Evolutionary conservation across 2,329 filamentous ascomycete genomes (phyloP).

Genomic region (Fusarium denticulatum): DNA sequence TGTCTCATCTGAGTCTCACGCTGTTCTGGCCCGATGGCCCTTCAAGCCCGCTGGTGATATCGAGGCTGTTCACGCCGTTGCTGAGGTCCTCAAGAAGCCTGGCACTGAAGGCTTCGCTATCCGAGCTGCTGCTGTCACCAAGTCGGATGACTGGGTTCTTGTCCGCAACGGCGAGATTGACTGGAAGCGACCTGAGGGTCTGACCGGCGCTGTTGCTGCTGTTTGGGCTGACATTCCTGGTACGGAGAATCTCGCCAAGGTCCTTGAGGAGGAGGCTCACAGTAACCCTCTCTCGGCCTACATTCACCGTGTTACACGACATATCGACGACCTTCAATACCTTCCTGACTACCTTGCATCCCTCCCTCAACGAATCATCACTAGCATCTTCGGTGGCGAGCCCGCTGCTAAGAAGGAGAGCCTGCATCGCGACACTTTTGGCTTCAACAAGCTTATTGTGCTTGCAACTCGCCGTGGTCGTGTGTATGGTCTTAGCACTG

Average conservation of each 20-base stretch:
- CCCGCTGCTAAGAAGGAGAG: constrained; percentile 55
- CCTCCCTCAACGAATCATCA: constrained; percentile 75
- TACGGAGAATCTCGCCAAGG: constrained; percentile 78
- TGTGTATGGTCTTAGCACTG: constrained; percentile 82
- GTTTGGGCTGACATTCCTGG: constrained; percentile 82
- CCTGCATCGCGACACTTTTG: constrained; percentile 78
- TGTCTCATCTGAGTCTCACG: constrained; percentile 79
- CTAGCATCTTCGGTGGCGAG: constrained; percentile 69
- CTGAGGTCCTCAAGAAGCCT: constrained; percentile 82
- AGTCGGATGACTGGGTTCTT: constrained; percentile 79
- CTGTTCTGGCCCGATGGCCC: constrained; percentile 79
- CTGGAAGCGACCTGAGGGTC: constrained; percentile 84
- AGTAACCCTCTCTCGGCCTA: constrained; percentile 85
- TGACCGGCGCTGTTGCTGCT: constrained; percentile 82
- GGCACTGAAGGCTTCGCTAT: constrained; percentile 76
- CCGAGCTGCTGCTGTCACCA: constrained; percentile 76
- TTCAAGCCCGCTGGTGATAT: constrained; percentile 58
- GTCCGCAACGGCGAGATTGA: constrained; percentile 82
- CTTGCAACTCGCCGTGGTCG: constrained; percentile 83
- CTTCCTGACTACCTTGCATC: constrained; percentile 78
- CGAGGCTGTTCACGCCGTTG: constrained; percentile 72
- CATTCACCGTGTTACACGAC: constrained; percentile 84
- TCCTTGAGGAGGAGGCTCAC: constrained; percentile 86
- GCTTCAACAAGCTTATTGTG: constrained; percentile 86
- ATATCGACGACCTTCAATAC: constrained; percentile 79